phyloP scores from a whole-genome alignment of 352 stramenopile genomes.

The Phytophthora agathidicida region DNA sequence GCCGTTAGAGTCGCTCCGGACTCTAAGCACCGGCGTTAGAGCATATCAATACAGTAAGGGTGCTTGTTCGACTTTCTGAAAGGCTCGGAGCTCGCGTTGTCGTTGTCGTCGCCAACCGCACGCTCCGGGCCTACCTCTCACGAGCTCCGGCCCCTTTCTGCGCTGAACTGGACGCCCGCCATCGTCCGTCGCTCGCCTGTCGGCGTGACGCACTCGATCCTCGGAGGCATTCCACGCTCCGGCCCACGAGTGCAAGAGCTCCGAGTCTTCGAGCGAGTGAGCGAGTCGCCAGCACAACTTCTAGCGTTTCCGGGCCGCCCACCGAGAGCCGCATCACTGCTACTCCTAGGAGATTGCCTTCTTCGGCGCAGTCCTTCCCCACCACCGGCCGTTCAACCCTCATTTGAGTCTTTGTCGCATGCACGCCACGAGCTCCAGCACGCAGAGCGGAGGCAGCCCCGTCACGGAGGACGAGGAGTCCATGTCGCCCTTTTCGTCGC shows the following conservation, averaged over 20 bases:
- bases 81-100: no score
- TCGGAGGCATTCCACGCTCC: conserved; percentile 27
- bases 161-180: conserved; percentile 30
- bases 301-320: conserved; percentile 10
- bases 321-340: neutral
- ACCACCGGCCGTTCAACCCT: neutral
- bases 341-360: no score
- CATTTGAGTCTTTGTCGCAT: conserved; percentile 30
- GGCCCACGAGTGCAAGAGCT: conserved; percentile 17
- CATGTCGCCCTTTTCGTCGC: conserved; percentile 44
- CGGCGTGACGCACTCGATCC: conserved; percentile 20
- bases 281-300: conserved; percentile 18
- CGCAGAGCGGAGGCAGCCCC: conserved; percentile 59
- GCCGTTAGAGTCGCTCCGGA: no score
- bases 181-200: conserved; percentile 28
- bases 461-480: conserved; percentile 61
- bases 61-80: no score
- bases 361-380: no score
- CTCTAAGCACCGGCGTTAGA: no score
- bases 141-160: conserved; percentile 34
- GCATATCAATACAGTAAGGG: no score
- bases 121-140: conserved; percentile 13
- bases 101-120: conserved; percentile 11
- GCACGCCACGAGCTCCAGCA: conserved; percentile 48
- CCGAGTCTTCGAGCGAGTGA: conserved; percentile 14